phyloP scores from a whole-genome alignment of 1,284 basidiomycete species.

The Sanghuangporus sanghuang region DNA sequence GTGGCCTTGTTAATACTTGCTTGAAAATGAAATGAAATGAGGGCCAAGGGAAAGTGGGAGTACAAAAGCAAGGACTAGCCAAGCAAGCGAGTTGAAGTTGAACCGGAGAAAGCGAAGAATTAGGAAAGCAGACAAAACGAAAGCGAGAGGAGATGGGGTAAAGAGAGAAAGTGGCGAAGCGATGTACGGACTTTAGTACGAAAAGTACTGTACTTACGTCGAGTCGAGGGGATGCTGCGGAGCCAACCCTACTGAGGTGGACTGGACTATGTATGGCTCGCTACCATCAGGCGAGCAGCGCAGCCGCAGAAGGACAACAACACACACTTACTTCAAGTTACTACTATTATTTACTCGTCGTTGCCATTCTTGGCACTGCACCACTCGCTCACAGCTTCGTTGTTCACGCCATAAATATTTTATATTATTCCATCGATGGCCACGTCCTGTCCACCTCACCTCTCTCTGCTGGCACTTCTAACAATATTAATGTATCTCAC shows the following conservation, averaged over 20 bases:
- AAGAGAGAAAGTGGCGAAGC: not conserved
- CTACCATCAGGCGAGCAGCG: constrained; percentile 4
- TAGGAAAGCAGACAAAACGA: constrained; percentile 19
- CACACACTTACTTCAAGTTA: too few species aligned
- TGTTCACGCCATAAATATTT: not conserved
- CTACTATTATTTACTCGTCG: too few species aligned
- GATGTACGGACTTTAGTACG: constrained; percentile 3
- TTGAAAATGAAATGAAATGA: not conserved
- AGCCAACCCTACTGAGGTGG: not conserved
- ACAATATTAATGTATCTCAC: not conserved
- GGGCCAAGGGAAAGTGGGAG: constrained; percentile 24
- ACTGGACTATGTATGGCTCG: not conserved
- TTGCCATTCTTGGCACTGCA: not conserved
- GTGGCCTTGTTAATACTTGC: not conserved
- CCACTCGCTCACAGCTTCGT: not conserved
- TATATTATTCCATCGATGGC: not conserved
- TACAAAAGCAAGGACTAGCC: constrained; percentile 12
- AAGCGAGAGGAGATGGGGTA: constrained; percentile 17
- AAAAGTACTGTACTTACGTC: not conserved
- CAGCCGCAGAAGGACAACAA: not conserved
- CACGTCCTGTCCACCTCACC: constrained; percentile 1
- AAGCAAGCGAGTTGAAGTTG: not conserved
- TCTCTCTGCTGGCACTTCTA: not conserved
- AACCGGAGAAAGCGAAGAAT: constrained; percentile 1
- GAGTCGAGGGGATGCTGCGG: not conserved